Conservation (phyloP, 805 yeast species). For the Kodamaea leandrae region DNA sequence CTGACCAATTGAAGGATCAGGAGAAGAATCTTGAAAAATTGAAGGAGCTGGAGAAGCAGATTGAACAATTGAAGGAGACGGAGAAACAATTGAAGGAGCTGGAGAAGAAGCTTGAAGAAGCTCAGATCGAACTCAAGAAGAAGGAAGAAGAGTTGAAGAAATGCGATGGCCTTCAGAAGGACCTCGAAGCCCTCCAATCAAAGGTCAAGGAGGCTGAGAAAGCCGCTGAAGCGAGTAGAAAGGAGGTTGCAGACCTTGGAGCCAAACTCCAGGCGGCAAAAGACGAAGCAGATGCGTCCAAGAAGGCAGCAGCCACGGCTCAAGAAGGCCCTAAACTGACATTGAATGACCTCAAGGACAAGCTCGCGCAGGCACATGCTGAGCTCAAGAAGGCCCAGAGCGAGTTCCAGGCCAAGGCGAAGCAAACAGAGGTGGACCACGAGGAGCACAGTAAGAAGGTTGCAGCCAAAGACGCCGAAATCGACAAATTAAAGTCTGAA, state of each 20-base stretch:
- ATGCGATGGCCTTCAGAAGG: background rate
- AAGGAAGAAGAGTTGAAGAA: background rate
- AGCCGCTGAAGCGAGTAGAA: background rate
- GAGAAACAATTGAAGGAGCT: background rate
- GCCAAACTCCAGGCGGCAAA: background rate
- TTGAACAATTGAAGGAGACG: background rate
- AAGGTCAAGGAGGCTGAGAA: slow-evolving; percentile 1
- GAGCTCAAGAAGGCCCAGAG: background rate
- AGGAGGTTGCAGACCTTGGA: background rate
- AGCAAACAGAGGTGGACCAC: background rate
- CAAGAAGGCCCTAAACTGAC: too few species aligned
- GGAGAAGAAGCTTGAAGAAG: background rate
- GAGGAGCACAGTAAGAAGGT: background rate
- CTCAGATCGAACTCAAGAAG: background rate
- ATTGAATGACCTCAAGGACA: too few species aligned
- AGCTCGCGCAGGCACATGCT: slow-evolving; percentile 1
- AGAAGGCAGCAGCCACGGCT: too few species aligned
- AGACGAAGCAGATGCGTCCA: too few species aligned
- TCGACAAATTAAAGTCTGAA: background rate
- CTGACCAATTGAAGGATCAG: background rate
- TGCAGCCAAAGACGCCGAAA: background rate
- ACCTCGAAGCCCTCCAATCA: background rate
- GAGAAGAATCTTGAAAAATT: background rate
- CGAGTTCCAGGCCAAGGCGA: background rate
- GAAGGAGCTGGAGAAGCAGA: slow-evolving; percentile 1